phyloP scores from a whole-genome alignment of 1,284 basidiomycete species.

The Dichomitus squalens region DNA sequence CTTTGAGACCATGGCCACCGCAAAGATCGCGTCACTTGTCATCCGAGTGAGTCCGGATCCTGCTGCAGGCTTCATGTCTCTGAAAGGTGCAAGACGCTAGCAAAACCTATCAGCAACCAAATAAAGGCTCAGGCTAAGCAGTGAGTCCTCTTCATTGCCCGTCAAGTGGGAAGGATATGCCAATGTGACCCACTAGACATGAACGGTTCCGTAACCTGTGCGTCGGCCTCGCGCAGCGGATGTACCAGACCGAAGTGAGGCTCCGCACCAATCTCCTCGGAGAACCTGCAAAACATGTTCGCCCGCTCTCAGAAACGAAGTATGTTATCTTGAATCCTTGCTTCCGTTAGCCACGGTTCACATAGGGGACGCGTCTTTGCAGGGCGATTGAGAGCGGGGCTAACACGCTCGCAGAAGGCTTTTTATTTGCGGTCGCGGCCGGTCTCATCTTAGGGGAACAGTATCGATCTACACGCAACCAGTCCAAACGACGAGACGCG shows the following conservation, averaged over 20 bases:
- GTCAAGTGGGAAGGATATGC: neutral
- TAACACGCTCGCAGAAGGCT: constrained; percentile 84
- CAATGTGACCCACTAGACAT: constrained; percentile 53
- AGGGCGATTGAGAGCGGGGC: constrained; percentile 91
- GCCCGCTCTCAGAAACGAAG: constrained; percentile 84
- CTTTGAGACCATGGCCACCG: constrained; percentile 56
- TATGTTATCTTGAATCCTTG: constrained; percentile 38
- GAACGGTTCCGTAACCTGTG: constrained; percentile 77
- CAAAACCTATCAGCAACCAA: constrained; percentile 80
- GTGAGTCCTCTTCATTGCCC: constrained; percentile 44
- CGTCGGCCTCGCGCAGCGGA: constrained; percentile 77
- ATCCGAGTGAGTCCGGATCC: constrained; percentile 56
- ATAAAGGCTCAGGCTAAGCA: constrained; percentile 80
- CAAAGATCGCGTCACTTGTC: constrained; percentile 66
- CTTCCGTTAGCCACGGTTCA: neutral
- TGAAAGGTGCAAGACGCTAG: constrained; percentile 63
- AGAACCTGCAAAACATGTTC: constrained; percentile 74
- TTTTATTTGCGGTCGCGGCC: constrained; percentile 82
- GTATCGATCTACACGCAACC: constrained; percentile 75
- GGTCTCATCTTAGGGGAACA: constrained; percentile 78
- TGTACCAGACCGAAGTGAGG: constrained; percentile 79
- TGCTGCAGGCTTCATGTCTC: constrained; percentile 6
- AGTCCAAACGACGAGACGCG: constrained; percentile 72
- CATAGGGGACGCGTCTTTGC: neutral
- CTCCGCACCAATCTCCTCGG: constrained; percentile 82